A percentile compares a stretch with the other conserved stretches of the same genome.
Evolutionary conservation across 371 early-diverging fungal genomes (phyloP).

Genomic region (Dinochytrium kinnereticum): DNA sequence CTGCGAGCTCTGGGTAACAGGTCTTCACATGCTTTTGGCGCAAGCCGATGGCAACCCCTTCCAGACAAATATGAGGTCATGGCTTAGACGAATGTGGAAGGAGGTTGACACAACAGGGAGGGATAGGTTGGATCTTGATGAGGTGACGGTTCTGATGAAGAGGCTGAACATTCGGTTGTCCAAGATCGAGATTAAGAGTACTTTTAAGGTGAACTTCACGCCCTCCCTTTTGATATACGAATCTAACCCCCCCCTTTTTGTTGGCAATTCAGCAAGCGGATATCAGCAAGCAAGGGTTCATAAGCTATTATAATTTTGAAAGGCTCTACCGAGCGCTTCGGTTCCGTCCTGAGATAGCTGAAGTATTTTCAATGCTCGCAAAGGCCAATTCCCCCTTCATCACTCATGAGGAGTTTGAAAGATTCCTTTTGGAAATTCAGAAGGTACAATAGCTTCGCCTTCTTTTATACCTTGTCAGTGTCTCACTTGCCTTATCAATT

Average conservation of each 20-base stretch:
- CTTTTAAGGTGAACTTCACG: slow-evolving; percentile 43
- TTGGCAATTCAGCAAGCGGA: slow-evolving; percentile 49
- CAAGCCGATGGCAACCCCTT: slow-evolving; percentile 28
- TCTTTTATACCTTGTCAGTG: not conserved
- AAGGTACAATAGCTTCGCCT: slow-evolving; percentile 30
- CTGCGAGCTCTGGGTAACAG: slow-evolving; percentile 51
- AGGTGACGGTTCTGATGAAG: slow-evolving; percentile 48
- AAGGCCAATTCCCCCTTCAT: slow-evolving; percentile 33
- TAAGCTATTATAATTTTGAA: slow-evolving; percentile 50
- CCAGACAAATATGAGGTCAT: slow-evolving; percentile 30
- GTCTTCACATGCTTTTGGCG: slow-evolving; percentile 51
- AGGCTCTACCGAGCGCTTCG: slow-evolving; percentile 46
- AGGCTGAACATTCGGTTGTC: slow-evolving; percentile 53
- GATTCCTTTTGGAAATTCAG: slow-evolving; percentile 46
- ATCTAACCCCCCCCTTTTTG: too few species aligned
- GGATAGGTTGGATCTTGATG: slow-evolving; percentile 33
- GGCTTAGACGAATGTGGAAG: slow-evolving; percentile 43
- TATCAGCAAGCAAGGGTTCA: slow-evolving; percentile 38
- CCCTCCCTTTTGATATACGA: too few species aligned
- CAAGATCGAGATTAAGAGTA: slow-evolving; percentile 52
- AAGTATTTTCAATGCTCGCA: slow-evolving; percentile 48
- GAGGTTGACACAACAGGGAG: slow-evolving; percentile 28
- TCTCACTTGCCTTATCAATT: not conserved
- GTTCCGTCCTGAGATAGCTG: slow-evolving; percentile 55
- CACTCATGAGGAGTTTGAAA: slow-evolving; percentile 46